These are phyloP conservation scores for Atalantia buxifolia DNA, from an alignment of 345 rosid genomes.

Conservation along the genomic window DNA sequence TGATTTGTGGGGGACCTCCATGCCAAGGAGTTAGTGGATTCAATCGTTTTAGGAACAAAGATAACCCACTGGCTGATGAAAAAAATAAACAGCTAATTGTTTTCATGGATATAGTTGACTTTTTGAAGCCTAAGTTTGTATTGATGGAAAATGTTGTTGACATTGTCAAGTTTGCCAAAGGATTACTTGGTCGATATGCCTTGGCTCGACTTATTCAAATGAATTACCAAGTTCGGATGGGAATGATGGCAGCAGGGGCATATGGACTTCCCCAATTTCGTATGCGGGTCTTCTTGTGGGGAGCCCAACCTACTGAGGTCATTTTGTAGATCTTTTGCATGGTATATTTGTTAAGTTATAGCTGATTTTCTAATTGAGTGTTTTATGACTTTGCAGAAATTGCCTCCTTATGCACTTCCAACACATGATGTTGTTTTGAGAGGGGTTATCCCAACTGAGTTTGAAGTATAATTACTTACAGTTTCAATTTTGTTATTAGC, in stretches of 20 bases:
- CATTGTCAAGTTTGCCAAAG: constrained; percentile 49
- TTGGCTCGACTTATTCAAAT: constrained; percentile 56
- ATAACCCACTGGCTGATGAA: constrained; percentile 50
- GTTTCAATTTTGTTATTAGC: not conserved
- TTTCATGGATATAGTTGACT: constrained; percentile 68
- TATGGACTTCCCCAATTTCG: constrained; percentile 88
- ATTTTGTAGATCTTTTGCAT: not conserved
- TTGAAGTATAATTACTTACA: constrained; percentile 42
- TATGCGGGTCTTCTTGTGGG: constrained; percentile 79
- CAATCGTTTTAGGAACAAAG: constrained; percentile 54
- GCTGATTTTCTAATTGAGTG: not conserved
- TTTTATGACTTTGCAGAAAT: constrained; percentile 30
- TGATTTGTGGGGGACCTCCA: constrained; percentile 87
- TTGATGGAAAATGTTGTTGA: constrained; percentile 90
- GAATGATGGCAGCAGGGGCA: constrained; percentile 87
- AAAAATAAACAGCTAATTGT: constrained; percentile 61
- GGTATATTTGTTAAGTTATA: not conserved
- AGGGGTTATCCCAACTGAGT: constrained; percentile 54
- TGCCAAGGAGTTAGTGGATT: constrained; percentile 87
- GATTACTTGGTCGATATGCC: constrained; percentile 66
- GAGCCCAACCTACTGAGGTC: constrained; percentile 59
- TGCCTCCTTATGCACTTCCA: constrained; percentile 79
- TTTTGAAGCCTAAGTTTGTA: constrained; percentile 58
- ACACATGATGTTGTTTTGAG: constrained; percentile 66
- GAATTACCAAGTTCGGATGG: constrained; percentile 70